Base-by-base conservation (phyloP, 768 basidiomycete genomes). In the Gautieria morchelliformis region DNA sequence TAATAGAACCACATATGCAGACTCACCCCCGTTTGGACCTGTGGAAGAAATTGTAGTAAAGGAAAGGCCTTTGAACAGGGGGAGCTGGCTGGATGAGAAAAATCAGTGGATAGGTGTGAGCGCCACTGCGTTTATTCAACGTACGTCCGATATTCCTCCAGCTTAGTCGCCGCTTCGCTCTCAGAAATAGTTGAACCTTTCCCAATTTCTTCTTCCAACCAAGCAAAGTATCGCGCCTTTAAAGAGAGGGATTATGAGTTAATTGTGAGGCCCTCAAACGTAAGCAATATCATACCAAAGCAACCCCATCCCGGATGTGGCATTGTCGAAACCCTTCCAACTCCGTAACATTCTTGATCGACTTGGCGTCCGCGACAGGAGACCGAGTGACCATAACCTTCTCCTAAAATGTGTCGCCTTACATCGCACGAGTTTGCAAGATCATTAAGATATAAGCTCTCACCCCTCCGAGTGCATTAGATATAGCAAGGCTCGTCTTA, bases 11-110 rank as follows among this genome's bases (percentile, higher is more conserved):
- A 3, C 30, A 33, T 47, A n/a, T 15, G 46, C 12, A 15, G 32
- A 70, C 79, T 32, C 66, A 91, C 91, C 91, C 59, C 83, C 93
- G 66, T 98, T 98, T 0, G 93, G 83, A 0, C 95, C 95, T 5
- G 89, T 84, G 0, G 90, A 87, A 0, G 93, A 96, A 55, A 99
- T 98, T 0, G 96, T 96, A 0, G 80, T 70, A 68, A 99, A 99
- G 2, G 92, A 94, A 14, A 94, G 71, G 0, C 95, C 95, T 62
- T 79, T 83, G 78, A 91, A 99, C 50, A 84, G 65, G 30, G 81
- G 79, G 22, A 89, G 76, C 92, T 93, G 58, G 33, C 9, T 53
- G 17, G 2, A n/a, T 17, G 3, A 14, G 12, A 11, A 30, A 24
- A 14, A 2, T 52, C 51, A 39, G 11, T 15, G n/a, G 10, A 14